Base-by-base conservation (phyloP, 495 filamentous ascomycete genomes). In the Podospora pseudoanserina region DNA sequence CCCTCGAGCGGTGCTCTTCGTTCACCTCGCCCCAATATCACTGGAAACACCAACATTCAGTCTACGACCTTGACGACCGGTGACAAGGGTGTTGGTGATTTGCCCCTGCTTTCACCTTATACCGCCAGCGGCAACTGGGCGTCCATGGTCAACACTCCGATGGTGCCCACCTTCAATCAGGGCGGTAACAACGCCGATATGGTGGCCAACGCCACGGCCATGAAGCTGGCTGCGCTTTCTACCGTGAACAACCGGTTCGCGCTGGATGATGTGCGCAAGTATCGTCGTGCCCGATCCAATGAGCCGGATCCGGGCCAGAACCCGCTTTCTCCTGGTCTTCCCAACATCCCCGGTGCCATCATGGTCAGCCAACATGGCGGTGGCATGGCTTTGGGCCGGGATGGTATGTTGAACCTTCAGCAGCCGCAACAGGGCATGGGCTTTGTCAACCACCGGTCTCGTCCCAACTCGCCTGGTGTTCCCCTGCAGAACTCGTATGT, bases 211-310 rank as follows among this genome's bases (percentile, higher is more conserved):
- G 96, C 95, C 9, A 98, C 95, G 11, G 95, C 95, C 18, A 99
- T 99, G 95, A 99, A 98, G 79, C 86, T 99, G 56, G 95, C 95
- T 65, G 95, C 95, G 20, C 82, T 99, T 53, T 97, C 94, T 13
- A 99, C 95, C 4, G 95, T 99, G 65, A 98, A 97, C 81, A 98
- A 98, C 79, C 91, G 95, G 20, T 97, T 99, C 74, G 94, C 96
- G 49, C 84, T 99, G 68, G 95, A 99, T 70, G 94, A 97, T 78
- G 93, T 92, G 63, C 91, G 92, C 68, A 97, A 97, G 78, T 97
- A 94, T 78, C 92, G 94, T 62, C 89, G 94, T 67, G 89, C 92
- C 75, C 89, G 94, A 67, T 97, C 93, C 67, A 93, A 94, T 71
- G 95, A 97, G 71, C 91, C 90, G 28, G 61, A 28, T 44, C 74